phyloP scores from a whole-genome alignment of 2,329 filamentous ascomycete species.

The Didymosphaeria variabile region DNA sequence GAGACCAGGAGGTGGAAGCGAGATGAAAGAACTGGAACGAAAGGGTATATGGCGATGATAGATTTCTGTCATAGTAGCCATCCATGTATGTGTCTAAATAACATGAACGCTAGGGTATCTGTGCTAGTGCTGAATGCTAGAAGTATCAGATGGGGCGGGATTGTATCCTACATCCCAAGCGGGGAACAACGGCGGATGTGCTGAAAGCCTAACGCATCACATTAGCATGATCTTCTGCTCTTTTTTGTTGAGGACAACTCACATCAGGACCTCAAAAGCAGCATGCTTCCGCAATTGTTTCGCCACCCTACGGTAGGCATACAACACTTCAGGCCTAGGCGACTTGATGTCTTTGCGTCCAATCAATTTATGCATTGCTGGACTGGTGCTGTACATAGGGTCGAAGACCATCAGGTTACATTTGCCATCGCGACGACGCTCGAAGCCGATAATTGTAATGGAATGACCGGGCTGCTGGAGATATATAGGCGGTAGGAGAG shows the following conservation, averaged over 20 bases:
- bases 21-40: not conserved
- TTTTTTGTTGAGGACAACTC: conserved; percentile 36
- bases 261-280: conserved; percentile 84
- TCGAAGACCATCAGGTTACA: conserved; percentile 86
- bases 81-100: conserved; percentile 23
- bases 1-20: not conserved
- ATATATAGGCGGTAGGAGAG: conserved; percentile 83
- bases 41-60: conserved; percentile 7
- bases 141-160: conserved; percentile 7
- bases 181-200: conserved; percentile 49
- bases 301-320: conserved; percentile 73
- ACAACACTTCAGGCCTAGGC: conserved; percentile 65
- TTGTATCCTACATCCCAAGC: conserved; percentile 52
- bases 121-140: conserved; percentile 19
- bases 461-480: conserved; percentile 92
- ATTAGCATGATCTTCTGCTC: not conserved
- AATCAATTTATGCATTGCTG: conserved; percentile 68
- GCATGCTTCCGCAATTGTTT: conserved; percentile 74
- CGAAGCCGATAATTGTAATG: conserved; percentile 86
- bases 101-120: conserved; percentile 26
- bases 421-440: conserved; percentile 70
- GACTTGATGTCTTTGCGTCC: conserved; percentile 57
- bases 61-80: conserved; percentile 15
- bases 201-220: conserved; percentile 41
- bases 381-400: conserved; percentile 78